A percentile compares a stretch with the other conserved stretches of the same genome.
phyloP scores from a whole-genome alignment of 495 filamentous ascomycete species.

The Hypoxylon perforatum region DNA sequence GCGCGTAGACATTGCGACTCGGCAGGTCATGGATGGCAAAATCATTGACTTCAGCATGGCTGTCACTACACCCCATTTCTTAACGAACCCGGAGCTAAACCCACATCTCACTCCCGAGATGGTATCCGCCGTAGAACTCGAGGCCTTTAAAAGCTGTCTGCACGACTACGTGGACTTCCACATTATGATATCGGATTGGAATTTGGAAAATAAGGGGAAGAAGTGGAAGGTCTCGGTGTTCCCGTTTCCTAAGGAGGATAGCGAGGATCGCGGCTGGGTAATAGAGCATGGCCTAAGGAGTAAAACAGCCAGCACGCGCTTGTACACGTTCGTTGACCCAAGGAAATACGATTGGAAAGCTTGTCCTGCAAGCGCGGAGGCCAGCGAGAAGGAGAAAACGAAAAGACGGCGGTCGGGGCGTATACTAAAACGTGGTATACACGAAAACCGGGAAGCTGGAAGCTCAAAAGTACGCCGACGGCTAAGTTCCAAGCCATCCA shows the following conservation, averaged over 20 bases:
- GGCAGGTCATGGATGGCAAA: slow-evolving; percentile 6
- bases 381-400: background rate
- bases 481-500: background rate
- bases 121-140: background rate
- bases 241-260: background rate
- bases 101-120: slow-evolving; percentile 1
- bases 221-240: background rate
- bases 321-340: slow-evolving; percentile 2
- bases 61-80: slow-evolving; percentile 11
- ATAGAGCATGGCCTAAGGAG: background rate
- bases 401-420: background rate
- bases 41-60: slow-evolving; percentile 11
- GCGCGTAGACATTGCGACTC: background rate
- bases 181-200: background rate
- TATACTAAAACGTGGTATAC: background rate
- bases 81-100: slow-evolving; percentile 14
- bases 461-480: background rate
- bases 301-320: background rate
- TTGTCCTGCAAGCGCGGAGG: background rate
- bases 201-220: background rate
- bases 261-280: no score
- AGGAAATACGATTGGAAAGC: slow-evolving; percentile 1
- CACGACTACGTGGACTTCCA: slow-evolving; percentile 13
- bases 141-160: background rate
- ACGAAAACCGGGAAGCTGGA: background rate